These are phyloP conservation scores for Camellia japonica DNA, from an alignment of 148 eudicot genomes.

Conservation along the genomic window DNA sequence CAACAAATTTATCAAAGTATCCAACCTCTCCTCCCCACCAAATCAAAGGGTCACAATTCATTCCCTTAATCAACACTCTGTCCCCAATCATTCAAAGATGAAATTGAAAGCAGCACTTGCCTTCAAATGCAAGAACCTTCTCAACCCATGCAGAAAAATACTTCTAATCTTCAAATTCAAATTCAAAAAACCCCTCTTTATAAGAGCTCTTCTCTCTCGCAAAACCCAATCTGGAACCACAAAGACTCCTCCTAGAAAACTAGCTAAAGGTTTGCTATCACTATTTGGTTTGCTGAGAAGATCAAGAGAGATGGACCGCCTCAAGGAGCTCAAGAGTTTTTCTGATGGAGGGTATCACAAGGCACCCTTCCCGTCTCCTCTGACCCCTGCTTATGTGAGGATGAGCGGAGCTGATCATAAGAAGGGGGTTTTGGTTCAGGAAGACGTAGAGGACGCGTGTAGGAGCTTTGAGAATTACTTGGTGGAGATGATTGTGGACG, in stretches of 20 bases:
- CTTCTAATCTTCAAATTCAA: slow-evolving; percentile 36
- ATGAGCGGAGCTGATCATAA: slow-evolving; percentile 16
- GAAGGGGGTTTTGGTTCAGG: slow-evolving; percentile 26
- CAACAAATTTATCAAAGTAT: slow-evolving; percentile 9
- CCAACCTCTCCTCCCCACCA: neutral
- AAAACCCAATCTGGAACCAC: slow-evolving; percentile 10
- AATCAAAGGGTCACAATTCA: slow-evolving; percentile 6
- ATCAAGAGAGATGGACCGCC: slow-evolving; percentile 52
- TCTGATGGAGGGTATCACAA: slow-evolving; percentile 38
- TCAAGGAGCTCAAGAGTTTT: slow-evolving; percentile 38
- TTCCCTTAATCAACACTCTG: slow-evolving; percentile 25
- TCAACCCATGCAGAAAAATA: slow-evolving; percentile 53
- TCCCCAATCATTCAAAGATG: slow-evolving; percentile 17
- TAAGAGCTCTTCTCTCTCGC: slow-evolving; percentile 22
- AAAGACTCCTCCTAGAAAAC: slow-evolving; percentile 24
- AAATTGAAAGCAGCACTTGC: slow-evolving; percentile 32
- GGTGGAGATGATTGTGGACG: slow-evolving; percentile 76
- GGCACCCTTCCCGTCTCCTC: slow-evolving; percentile 63
- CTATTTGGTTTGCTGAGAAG: slow-evolving; percentile 37
- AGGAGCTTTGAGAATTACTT: slow-evolving; percentile 72
- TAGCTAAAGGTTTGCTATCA: slow-evolving; percentile 37
- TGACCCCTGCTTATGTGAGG: slow-evolving; percentile 52
- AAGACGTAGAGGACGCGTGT: slow-evolving; percentile 57
- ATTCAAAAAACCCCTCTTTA: slow-evolving; percentile 35
- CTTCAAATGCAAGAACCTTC: slow-evolving; percentile 63